Percentiles rank a stretch among this genome's conserved stretches.
These are phyloP conservation scores for Neurospora sp. DNA, from an alignment of 495 filamentous ascomycete species.

Conservation along the genomic window DNA sequence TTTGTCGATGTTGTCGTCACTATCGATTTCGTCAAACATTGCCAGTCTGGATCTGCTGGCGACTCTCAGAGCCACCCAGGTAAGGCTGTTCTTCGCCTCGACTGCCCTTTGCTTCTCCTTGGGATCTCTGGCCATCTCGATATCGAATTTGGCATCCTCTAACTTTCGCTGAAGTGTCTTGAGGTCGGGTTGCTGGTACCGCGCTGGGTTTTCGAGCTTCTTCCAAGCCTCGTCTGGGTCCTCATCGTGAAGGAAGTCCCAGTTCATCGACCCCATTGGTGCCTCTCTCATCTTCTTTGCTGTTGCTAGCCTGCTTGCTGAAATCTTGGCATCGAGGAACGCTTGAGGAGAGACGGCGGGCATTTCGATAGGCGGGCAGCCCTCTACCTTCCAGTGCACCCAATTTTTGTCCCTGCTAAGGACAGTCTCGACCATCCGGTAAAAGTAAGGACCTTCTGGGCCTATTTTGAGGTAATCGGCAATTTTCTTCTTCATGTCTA, in stretches of 20 bases:
- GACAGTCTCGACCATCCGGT: constrained; percentile 91
- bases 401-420: constrained; percentile 93
- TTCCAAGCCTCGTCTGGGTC: constrained; percentile 35
- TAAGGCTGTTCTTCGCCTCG: constrained; percentile 70
- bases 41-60: constrained; percentile 60
- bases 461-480: constrained; percentile 65
- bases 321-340: constrained; percentile 53
- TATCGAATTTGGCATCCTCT: constrained; percentile 62
- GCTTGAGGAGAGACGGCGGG: constrained; percentile 54
- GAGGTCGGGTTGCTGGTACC: constrained; percentile 36
- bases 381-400: constrained; percentile 95
- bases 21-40: constrained; percentile 76
- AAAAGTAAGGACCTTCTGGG: constrained; percentile 80
- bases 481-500: constrained; percentile 60
- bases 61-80: constrained; percentile 77
- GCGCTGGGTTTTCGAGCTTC: constrained; percentile 35
- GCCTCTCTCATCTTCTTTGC: constrained; percentile 55
- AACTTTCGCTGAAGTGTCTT: constrained; percentile 47
- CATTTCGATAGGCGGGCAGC: constrained; percentile 74
- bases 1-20: constrained; percentile 54
- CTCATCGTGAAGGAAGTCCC: constrained; percentile 66
- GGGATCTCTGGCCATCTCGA: constrained; percentile 65
- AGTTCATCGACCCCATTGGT: constrained; percentile 59
- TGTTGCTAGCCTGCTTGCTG: constrained; percentile 52
- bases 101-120: constrained; percentile 57